A percentile compares a stretch with the other conserved stretches of the same genome.
These are phyloP conservation scores for Pezicula rhizophila DNA, from an alignment of 2,329 filamentous ascomycete species.

Conservation along the genomic window DNA sequence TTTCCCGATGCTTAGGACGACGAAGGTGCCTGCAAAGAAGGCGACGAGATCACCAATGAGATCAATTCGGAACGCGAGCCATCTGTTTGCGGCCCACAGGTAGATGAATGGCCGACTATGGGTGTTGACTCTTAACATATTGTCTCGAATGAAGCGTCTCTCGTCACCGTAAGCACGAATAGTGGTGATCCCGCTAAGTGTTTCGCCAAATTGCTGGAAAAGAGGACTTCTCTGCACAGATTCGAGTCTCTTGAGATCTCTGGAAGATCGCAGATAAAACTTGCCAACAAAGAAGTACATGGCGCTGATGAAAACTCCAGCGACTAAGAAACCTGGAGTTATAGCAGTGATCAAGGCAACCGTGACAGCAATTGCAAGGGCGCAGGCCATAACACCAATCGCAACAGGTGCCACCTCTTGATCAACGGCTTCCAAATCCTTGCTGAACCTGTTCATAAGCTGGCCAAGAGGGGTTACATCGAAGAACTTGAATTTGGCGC, in stretches of 20 bases:
- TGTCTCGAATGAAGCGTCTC: conserved; percentile 87
- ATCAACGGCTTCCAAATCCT: conserved; percentile 90
- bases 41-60: conserved; percentile 83
- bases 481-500: conserved; percentile 96
- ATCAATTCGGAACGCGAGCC: conserved; percentile 90
- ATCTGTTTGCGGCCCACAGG: conserved; percentile 93
- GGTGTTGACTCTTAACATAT: conserved; percentile 79
- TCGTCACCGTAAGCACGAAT: conserved; percentile 96
- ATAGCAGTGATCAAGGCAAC: conserved; percentile 81
- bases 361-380: conserved; percentile 69
- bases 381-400: conserved; percentile 65
- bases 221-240: conserved; percentile 90
- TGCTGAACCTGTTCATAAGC: conserved; percentile 97
- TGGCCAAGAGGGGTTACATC: conserved; percentile 93
- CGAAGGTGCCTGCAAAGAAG: conserved; percentile 89
- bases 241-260: conserved; percentile 90
- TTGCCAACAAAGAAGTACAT: conserved; percentile 78
- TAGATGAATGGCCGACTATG: conserved; percentile 94
- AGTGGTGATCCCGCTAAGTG: conserved; percentile 87
- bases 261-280: conserved; percentile 88
- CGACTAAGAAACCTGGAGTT: conserved; percentile 85
- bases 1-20: conserved; percentile 73
- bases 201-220: conserved; percentile 98
- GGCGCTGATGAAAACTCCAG: conserved; percentile 75
- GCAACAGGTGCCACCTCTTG: conserved; percentile 93